Percentiles rank a stretch among this genome's conserved stretches.
phyloP scores from a whole-genome alignment of 1,284 basidiomycete genomes.

The Malassezia vespertilionis region DNA sequence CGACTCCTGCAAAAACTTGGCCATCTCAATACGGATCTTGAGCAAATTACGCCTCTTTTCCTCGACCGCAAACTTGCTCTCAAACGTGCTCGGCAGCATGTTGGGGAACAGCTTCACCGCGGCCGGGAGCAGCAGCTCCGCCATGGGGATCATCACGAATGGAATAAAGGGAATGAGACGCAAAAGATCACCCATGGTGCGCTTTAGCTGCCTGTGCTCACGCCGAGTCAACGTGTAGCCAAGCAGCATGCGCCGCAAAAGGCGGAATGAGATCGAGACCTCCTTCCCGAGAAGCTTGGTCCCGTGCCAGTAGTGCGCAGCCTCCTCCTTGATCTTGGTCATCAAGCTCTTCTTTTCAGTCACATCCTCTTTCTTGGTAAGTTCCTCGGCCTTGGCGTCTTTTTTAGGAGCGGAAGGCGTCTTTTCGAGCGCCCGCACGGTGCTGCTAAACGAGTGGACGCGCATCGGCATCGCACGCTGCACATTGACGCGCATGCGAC shows the following conservation, averaged over 20 bases:
- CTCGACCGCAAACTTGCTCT: slow-evolving; percentile 75
- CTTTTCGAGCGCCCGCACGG: not conserved
- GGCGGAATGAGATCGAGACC: slow-evolving; percentile 73
- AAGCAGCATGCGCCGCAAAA: slow-evolving; percentile 83
- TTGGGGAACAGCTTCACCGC: slow-evolving; percentile 95
- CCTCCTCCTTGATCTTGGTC: slow-evolving; percentile 87
- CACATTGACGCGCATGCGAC: not conserved
- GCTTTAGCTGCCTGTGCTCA: slow-evolving; percentile 82
- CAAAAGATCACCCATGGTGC: slow-evolving; percentile 83
- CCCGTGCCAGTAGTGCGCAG: slow-evolving; percentile 92
- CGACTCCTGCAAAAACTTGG: slow-evolving; percentile 97
- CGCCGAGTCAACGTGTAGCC: slow-evolving; percentile 82
- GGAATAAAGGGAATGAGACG: slow-evolving; percentile 88
- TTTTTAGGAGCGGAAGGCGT: not conserved
- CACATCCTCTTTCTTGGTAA: slow-evolving; percentile 1
- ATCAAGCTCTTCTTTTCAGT: slow-evolving; percentile 17
- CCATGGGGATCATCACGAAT: slow-evolving; percentile 91
- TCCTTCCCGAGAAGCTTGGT: slow-evolving; percentile 88
- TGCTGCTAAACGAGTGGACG: not conserved
- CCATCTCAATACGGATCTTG: slow-evolving; percentile 91
- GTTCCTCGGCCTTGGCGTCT: slow-evolving; percentile 2
- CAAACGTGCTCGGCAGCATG: slow-evolving; percentile 96
- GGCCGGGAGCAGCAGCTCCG: slow-evolving; percentile 93
- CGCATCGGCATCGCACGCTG: not conserved
- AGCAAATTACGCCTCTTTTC: slow-evolving; percentile 94